These are phyloP conservation scores for Tetrapisispora iriomotensis DNA, from an alignment of 805 yeast genomes.

Conservation along the genomic window DNA sequence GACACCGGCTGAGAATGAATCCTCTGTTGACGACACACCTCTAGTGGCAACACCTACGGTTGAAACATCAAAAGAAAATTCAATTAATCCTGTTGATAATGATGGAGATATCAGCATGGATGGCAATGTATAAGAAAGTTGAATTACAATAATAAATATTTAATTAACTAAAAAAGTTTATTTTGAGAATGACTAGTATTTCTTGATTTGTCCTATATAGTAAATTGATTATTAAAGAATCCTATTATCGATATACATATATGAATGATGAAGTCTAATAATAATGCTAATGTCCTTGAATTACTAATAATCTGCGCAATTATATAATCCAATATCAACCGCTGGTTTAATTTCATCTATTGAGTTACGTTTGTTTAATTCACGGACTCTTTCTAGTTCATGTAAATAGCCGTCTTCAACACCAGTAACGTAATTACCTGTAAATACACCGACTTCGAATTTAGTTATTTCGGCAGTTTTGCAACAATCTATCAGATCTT, in stretches of 20 bases:
- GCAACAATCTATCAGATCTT: slow-evolving; percentile 79
- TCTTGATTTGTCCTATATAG: no score
- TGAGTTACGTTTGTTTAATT: slow-evolving; percentile 53
- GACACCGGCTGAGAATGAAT: background rate
- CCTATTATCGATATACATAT: no score
- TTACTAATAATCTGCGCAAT: slow-evolving; percentile 47
- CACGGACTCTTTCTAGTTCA: slow-evolving; percentile 74
- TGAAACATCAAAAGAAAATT: no score
- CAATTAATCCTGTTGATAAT: background rate
- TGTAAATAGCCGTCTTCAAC: slow-evolving; percentile 72
- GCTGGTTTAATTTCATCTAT: slow-evolving; percentile 66
- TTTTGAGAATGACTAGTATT: no score
- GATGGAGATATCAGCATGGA: slow-evolving; percentile 1
- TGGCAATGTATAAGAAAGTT: background rate
- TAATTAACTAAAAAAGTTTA: background rate
- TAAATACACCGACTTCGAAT: slow-evolving; percentile 95
- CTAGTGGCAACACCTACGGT: background rate
- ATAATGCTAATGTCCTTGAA: no score
- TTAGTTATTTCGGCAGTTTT: slow-evolving; percentile 35
- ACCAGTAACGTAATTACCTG: slow-evolving; percentile 92
- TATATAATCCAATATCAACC: slow-evolving; percentile 52
- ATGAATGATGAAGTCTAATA: no score
- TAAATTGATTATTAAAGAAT: no score
- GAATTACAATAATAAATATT: background rate
- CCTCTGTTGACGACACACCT: background rate